Evolutionary conservation across 371 early-diverging fungal species (phyloP).

Genomic region (Globomyces sp.): DNA sequence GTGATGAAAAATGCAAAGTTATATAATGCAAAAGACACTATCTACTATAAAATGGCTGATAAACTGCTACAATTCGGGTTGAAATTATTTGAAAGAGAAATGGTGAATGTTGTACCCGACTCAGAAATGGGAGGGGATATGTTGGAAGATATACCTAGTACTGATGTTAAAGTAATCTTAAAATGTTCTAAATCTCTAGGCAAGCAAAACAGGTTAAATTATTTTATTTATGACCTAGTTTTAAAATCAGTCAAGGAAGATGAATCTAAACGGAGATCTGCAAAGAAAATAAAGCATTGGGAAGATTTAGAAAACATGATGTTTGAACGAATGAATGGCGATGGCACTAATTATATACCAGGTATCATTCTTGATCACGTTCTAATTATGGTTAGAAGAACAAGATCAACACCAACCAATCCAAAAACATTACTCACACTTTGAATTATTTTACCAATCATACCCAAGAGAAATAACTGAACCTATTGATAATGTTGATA

Average conservation of each 20-base stretch:
- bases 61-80: constrained; percentile 58
- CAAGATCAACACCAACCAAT: neutral
- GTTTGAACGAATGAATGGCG: constrained; percentile 15
- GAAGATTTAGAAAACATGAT: constrained; percentile 24
- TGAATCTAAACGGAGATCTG: constrained; percentile 12
- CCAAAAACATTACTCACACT: no score
- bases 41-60: constrained; percentile 68
- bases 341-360: constrained; percentile 17
- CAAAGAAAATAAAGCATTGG: constrained; percentile 24
- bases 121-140: neutral
- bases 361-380: constrained; percentile 2
- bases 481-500: neutral
- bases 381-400: neutral
- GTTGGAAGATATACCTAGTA: constrained; percentile 1
- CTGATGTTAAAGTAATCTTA: neutral
- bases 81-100: constrained; percentile 60
- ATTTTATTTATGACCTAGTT: neutral
- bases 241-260: neutral
- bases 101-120: constrained; percentile 16
- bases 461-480: no score
- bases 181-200: neutral
- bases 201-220: neutral
- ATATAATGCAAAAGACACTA: constrained; percentile 71
- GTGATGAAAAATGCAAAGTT: constrained; percentile 68
- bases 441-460: no score